Evolutionary conservation across 1,284 basidiomycete species (phyloP), one percentile per base, ranked within the genome.

Genomic region (Phellinidium pouzarii): DNA sequence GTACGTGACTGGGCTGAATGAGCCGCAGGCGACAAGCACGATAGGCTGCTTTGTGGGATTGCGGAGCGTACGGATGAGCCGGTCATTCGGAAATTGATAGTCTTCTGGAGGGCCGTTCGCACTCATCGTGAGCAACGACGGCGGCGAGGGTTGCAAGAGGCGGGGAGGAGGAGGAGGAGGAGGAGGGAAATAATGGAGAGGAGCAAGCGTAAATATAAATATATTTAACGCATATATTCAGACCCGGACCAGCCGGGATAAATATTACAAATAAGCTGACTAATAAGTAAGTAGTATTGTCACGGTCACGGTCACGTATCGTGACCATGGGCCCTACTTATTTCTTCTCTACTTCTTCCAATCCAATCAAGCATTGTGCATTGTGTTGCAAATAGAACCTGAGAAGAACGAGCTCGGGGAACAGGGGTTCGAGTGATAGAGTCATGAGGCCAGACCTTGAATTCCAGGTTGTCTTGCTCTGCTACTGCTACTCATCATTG

Each of bases 1-100:
- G 61, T 87, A 90, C 17, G 87, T 90, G 58, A 90, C 79, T 14
- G 85, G 86, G 65, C 82, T 87, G 75, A 89, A 89, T 58, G 86
- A 89, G 37, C 86, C 87, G 61, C 86, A 89, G 54, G 83, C 86
- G 53, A 91, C 83, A 59, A 89, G 77, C 51, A 88, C 84, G 60
- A 90, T 70, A 19, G 87, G 87, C 22, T 79, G 77, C 67, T 85
- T 89, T 25, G 70, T 70, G 5, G 82, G 65, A 65, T 87, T 78
- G 46, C 79, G 78, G 46, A 87, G 77, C 14, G 41, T 48, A 4
- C 51, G 31, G 4, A 25, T 17, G 20, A 57, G 51, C 23, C 55
- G 46, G 27, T 53, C 51, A 17, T 27, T 31, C 20, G 55, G 55
- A 36, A 57, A 46, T 19, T 40, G 48, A 31, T 57, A 57, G 55